phyloP scores from a whole-genome alignment of 1,284 basidiomycete species.

The Coniophora puteana region DNA sequence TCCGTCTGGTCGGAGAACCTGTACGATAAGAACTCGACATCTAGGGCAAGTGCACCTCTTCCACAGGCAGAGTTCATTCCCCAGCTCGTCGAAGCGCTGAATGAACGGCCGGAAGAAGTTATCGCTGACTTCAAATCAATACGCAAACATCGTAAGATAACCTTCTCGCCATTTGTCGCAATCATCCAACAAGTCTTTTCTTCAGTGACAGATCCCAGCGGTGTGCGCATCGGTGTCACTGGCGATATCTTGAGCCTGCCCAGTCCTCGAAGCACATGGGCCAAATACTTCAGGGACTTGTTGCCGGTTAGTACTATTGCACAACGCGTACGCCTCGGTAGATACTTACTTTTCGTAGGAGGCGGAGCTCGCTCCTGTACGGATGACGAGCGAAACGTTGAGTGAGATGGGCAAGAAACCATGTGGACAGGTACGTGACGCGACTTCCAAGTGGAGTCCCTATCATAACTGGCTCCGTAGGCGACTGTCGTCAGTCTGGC shows the following conservation, averaged over 20 bases:
- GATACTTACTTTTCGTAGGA: slow-evolving; percentile 33
- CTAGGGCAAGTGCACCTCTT: slow-evolving; percentile 69
- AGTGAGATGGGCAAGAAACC: slow-evolving; percentile 76
- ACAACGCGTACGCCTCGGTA: background rate
- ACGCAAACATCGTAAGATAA: slow-evolving; percentile 57
- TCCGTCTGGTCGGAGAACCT: slow-evolving; percentile 72
- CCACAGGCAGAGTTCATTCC: slow-evolving; percentile 81
- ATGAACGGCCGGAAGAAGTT: slow-evolving; percentile 71
- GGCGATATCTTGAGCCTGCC: slow-evolving; percentile 78
- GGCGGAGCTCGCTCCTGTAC: slow-evolving; percentile 62
- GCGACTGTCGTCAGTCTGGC: slow-evolving; percentile 86
- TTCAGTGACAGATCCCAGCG: slow-evolving; percentile 76
- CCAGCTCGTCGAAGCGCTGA: slow-evolving; percentile 67
- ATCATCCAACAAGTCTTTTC: slow-evolving; percentile 4
- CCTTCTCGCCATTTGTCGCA: background rate
- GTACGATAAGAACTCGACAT: slow-evolving; percentile 73
- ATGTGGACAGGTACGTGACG: slow-evolving; percentile 55
- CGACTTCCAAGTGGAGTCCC: background rate
- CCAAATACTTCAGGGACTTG: slow-evolving; percentile 58
- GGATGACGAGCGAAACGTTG: slow-evolving; percentile 67
- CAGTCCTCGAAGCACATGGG: slow-evolving; percentile 75
- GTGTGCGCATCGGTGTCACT: slow-evolving; percentile 83
- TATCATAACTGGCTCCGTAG: slow-evolving; percentile 33
- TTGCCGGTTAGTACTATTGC: slow-evolving; percentile 49
- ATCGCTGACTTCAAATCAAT: slow-evolving; percentile 75